Percentiles rank a stretch among this genome's conserved stretches.
Conservation (phyloP, 768 basidiomycete genomes). For the Macrolepiota dolichaula region DNA sequence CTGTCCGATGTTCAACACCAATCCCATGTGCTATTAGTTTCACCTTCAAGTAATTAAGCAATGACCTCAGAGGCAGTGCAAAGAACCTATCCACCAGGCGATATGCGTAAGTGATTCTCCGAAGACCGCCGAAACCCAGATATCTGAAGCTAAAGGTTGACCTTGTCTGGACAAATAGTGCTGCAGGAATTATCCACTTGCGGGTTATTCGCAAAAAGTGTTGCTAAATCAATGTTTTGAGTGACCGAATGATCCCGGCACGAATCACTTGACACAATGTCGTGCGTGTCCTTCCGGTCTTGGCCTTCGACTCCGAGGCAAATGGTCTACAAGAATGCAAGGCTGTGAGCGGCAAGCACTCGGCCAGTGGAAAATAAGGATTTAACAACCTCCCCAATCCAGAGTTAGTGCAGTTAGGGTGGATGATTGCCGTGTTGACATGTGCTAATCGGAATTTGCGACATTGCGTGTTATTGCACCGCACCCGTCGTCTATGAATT, state of each 20-base stretch:
- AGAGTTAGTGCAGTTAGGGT: conserved; percentile 55
- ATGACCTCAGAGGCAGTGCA: neutral
- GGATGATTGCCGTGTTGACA: conserved; percentile 45
- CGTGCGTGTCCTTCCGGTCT: neutral
- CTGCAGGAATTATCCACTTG: conserved; percentile 49
- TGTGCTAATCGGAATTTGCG: conserved; percentile 55
- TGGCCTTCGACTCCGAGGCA: conserved; percentile 1
- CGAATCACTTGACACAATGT: neutral
- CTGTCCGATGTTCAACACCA: neutral
- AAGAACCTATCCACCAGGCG: neutral
- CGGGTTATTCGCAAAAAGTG: conserved; percentile 61
- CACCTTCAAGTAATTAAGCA: neutral
- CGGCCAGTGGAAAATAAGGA: neutral
- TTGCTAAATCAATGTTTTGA: conserved; percentile 39
- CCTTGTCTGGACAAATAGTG: conserved; percentile 61
- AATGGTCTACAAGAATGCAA: neutral
- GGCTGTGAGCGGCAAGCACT: neutral
- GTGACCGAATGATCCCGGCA: conserved; percentile 40
- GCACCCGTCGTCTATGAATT: no score
- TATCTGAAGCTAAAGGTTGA: conserved; percentile 17
- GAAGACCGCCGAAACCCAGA: neutral
- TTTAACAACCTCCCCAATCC: conserved; percentile 39
- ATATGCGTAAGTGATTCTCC: neutral
- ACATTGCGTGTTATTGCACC: no score
- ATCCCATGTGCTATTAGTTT: neutral